phyloP scores from a whole-genome alignment of 2,329 filamentous ascomycete genomes.

The Dactylellina sp. region DNA sequence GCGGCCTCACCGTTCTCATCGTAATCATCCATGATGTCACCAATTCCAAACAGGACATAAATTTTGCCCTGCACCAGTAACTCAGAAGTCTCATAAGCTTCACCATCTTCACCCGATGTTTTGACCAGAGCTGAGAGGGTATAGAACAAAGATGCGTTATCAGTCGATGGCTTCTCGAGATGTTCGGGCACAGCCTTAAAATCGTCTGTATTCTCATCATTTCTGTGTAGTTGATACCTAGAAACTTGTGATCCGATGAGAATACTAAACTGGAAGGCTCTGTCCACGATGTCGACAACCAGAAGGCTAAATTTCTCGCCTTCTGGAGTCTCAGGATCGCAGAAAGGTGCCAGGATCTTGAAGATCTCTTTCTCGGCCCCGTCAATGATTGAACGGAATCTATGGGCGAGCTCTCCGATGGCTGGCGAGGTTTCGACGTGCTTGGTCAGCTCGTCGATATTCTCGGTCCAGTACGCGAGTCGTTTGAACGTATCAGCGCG shows the following conservation, averaged over 20 bases:
- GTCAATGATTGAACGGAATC: slow-evolving; percentile 19
- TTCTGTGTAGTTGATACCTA: slow-evolving; percentile 32
- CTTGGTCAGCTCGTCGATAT: slow-evolving; percentile 24
- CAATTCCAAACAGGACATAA: slow-evolving; percentile 31
- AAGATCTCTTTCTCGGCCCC: slow-evolving; percentile 25
- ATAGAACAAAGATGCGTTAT: slow-evolving; percentile 34
- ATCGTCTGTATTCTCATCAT: slow-evolving; percentile 15
- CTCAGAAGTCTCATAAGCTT: slow-evolving; percentile 26
- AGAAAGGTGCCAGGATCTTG: slow-evolving; percentile 37
- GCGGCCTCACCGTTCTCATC: slow-evolving; percentile 1
- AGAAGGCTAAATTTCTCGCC: slow-evolving; percentile 23
- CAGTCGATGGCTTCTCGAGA: slow-evolving; percentile 16
- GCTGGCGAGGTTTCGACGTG: slow-evolving; percentile 23
- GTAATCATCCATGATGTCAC: slow-evolving; percentile 16
- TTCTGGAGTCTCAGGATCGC: slow-evolving; percentile 25
- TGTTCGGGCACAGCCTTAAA: slow-evolving; percentile 39
- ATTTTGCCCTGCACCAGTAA: slow-evolving; percentile 40
- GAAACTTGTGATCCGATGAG: slow-evolving; percentile 44
- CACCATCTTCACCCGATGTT: slow-evolving; percentile 40
- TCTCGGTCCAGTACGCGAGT: slow-evolving; percentile 44
- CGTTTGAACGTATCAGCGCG: slow-evolving; percentile 37
- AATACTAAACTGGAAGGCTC: slow-evolving; percentile 43
- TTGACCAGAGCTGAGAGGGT: slow-evolving; percentile 41
- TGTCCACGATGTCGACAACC: slow-evolving; percentile 43
- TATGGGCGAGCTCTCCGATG: slow-evolving; percentile 10